Evolutionary conservation across 2,329 filamentous ascomycete species (phyloP).

Genomic region (Ophiostoma quercus): DNA sequence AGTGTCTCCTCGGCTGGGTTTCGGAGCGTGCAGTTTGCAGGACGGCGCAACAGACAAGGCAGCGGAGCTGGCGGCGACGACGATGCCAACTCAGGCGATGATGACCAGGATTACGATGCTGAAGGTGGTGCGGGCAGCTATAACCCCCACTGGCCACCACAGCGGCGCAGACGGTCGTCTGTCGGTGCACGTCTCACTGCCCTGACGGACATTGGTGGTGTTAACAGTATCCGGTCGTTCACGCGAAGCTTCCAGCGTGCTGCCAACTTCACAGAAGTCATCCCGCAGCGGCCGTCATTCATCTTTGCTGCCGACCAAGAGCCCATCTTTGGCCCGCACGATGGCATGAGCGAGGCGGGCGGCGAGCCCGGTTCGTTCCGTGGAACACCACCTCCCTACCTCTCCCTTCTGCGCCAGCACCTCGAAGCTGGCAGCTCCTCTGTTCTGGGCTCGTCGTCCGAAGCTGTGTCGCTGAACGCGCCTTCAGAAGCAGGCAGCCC

Average conservation of each 20-base stretch:
- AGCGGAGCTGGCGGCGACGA: neutral
- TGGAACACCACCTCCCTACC: constrained; percentile 26
- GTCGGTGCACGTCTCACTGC: constrained; percentile 42
- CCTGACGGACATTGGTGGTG: constrained; percentile 70
- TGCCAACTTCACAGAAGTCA: constrained; percentile 80
- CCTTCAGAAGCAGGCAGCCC: constrained; percentile 14
- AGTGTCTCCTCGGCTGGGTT: constrained; percentile 24
- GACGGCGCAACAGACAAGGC: neutral
- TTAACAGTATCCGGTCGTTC: constrained; percentile 93
- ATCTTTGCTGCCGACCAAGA: constrained; percentile 56
- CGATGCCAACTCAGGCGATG: constrained; percentile 19
- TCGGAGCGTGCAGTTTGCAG: constrained; percentile 24
- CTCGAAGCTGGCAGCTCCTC: constrained; percentile 38
- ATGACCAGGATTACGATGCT: constrained; percentile 8
- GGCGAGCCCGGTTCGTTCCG: constrained; percentile 31
- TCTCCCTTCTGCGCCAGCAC: constrained; percentile 50
- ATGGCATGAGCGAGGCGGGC: constrained; percentile 39
- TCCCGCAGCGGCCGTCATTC: constrained; percentile 72
- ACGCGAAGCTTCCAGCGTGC: constrained; percentile 88
- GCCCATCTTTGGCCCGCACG: constrained; percentile 35
- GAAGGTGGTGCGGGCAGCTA: constrained; percentile 8
- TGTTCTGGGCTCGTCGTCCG: constrained; percentile 24
- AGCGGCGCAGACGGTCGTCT: constrained; percentile 22
- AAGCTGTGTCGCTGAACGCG: constrained; percentile 17
- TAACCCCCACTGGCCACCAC: constrained; percentile 22